phyloP scores from a whole-genome alignment of 164 flowering plant species.

The Brasenia schreberi region DNA sequence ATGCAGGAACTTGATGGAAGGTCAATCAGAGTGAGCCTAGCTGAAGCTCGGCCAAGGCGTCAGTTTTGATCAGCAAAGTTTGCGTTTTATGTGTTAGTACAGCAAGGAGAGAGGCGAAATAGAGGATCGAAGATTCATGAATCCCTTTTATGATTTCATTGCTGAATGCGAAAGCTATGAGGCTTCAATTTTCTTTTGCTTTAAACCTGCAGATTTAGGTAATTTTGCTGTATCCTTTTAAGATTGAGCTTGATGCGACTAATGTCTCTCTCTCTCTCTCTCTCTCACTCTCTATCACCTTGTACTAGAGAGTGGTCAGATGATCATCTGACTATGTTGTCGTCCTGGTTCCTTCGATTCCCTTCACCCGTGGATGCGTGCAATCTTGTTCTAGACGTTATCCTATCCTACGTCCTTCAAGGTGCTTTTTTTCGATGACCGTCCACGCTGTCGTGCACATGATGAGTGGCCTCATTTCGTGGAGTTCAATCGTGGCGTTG shows the following conservation, averaged over 20 bases:
- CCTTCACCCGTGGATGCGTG: too few relatives aligned
- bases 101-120: background rate
- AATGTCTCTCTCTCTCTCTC: background rate
- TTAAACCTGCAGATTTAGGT: background rate
- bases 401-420: too few relatives aligned
- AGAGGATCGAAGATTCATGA: background rate
- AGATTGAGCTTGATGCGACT: background rate
- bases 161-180: background rate
- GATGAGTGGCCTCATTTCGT: too few relatives aligned
- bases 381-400: too few relatives aligned
- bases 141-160: background rate
- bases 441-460: too few relatives aligned
- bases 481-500: too few relatives aligned
- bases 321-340: too few relatives aligned
- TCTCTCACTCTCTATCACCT: background rate
- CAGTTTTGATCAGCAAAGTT: conserved; percentile 29
- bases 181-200: background rate
- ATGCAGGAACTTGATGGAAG: conserved; percentile 77
- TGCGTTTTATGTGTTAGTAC: background rate
- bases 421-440: too few relatives aligned
- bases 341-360: too few relatives aligned
- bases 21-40: conserved; percentile 59
- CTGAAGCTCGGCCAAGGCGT: conserved; percentile 68
- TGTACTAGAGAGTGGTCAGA: too few relatives aligned
- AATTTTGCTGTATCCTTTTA: background rate